Evolutionary conservation across 2,329 filamentous ascomycete species (phyloP).

Genomic region (Exophiala sideris): DNA sequence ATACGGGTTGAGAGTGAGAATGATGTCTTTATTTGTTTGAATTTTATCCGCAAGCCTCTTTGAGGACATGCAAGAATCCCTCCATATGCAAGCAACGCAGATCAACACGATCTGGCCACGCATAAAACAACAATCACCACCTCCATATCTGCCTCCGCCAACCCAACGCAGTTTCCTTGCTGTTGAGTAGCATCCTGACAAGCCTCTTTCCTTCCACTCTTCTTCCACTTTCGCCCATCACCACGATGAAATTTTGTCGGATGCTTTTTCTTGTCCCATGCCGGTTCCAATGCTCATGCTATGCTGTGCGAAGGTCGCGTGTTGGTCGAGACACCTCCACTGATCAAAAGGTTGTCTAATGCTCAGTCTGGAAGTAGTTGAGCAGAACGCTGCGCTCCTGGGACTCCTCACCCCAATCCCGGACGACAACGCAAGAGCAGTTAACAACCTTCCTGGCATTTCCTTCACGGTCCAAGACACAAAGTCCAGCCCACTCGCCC

Average conservation of each 20-base stretch:
- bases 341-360: slow-evolving; percentile 34
- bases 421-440: slow-evolving; percentile 99
- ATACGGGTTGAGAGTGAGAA: no score
- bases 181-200: no score
- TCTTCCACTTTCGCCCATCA: neutral
- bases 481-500: slow-evolving; percentile 99
- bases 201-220: neutral
- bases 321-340: neutral
- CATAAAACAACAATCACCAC: neutral
- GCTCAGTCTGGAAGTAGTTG: slow-evolving; percentile 98
- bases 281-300: neutral
- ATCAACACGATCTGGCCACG: neutral
- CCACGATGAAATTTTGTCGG: neutral
- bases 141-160: no score
- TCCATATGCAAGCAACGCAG: neutral
- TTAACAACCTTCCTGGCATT: slow-evolving; percentile 99
- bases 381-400: slow-evolving; percentile 98
- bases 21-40: neutral
- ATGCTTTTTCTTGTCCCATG: neutral
- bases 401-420: slow-evolving; percentile 99
- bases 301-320: neutral
- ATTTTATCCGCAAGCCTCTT: neutral
- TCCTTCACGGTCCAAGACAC: slow-evolving; percentile 97
- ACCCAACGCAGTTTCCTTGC: no score
- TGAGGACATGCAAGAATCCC: neutral